Percentiles rank a stretch among this genome's conserved stretches.
Conservation (phyloP, 495 filamentous ascomycete species). For the Cercophora scortea region DNA sequence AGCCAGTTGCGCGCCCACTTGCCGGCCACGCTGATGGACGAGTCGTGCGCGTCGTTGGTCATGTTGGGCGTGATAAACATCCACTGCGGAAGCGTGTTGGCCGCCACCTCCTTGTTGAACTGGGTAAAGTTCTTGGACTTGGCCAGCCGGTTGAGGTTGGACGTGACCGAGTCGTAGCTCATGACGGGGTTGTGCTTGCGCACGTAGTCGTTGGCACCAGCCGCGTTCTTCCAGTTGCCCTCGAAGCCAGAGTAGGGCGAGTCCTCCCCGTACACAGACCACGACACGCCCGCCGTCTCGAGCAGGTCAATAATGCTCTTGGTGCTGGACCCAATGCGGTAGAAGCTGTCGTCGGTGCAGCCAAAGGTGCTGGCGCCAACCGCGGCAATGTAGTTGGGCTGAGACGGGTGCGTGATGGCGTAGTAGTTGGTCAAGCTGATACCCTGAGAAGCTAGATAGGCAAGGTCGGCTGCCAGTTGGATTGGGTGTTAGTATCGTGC, state of each 20-base stretch:
- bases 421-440: slow-evolving; percentile 60
- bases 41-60: slow-evolving; percentile 60
- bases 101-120: slow-evolving; percentile 52
- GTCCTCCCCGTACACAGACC: slow-evolving; percentile 64
- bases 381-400: slow-evolving; percentile 60
- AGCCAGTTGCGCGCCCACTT: slow-evolving; percentile 54
- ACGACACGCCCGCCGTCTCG: slow-evolving; percentile 58
- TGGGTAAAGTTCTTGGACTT: slow-evolving; percentile 60
- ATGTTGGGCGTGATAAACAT: slow-evolving; percentile 73
- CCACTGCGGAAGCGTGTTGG: slow-evolving; percentile 58
- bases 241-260: slow-evolving; percentile 62
- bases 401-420: slow-evolving; percentile 13
- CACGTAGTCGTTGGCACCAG: slow-evolving; percentile 58
- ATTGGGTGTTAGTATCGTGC: no score
- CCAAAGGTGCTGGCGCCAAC: slow-evolving; percentile 61
- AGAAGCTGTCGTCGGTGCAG: slow-evolving; percentile 58
- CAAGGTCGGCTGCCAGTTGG: slow-evolving; percentile 8
- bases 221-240: slow-evolving; percentile 48
- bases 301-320: slow-evolving; percentile 64
- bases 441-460: slow-evolving; percentile 52
- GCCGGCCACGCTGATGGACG: slow-evolving; percentile 52
- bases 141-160: slow-evolving; percentile 44
- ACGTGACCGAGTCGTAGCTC: slow-evolving; percentile 50
- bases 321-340: slow-evolving; percentile 48
- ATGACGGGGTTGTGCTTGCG: slow-evolving; percentile 69